Conservation (phyloP, 306 rosid genomes). For the Geum urbanum region DNA sequence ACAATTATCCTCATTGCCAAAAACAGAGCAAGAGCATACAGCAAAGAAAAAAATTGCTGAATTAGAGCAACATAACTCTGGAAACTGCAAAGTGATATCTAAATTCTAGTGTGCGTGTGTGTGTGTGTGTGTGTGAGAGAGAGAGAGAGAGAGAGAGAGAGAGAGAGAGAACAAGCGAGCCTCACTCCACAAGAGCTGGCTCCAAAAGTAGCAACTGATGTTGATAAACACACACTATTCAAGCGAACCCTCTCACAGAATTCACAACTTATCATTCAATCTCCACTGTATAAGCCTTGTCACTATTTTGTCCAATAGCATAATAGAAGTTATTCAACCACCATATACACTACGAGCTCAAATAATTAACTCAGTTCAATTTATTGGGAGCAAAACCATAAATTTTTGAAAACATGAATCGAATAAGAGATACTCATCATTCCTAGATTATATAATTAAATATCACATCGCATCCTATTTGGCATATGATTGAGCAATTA, state of each 20-base stretch:
- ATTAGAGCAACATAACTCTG: not conserved
- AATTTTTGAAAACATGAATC: too few relatives aligned
- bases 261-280: constrained; percentile 2
- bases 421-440: not conserved
- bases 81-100: too few relatives aligned
- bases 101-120: too few relatives aligned
- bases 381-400: not conserved
- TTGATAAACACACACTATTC: not conserved
- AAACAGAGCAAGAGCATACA: not conserved
- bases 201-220: not conserved
- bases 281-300: not conserved
- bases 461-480: not conserved
- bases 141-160: not conserved
- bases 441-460: not conserved
- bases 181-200: not conserved
- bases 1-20: not conserved
- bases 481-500: not conserved
- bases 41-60: not conserved
- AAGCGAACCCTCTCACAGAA: not conserved
- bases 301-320: not conserved
- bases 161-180: not conserved
- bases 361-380: not conserved
- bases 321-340: not conserved
- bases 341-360: not conserved
- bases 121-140: too few relatives aligned